Base-by-base conservation (phyloP, 192 early-diverging fungal species). In the Gigaspora rosea region DNA sequence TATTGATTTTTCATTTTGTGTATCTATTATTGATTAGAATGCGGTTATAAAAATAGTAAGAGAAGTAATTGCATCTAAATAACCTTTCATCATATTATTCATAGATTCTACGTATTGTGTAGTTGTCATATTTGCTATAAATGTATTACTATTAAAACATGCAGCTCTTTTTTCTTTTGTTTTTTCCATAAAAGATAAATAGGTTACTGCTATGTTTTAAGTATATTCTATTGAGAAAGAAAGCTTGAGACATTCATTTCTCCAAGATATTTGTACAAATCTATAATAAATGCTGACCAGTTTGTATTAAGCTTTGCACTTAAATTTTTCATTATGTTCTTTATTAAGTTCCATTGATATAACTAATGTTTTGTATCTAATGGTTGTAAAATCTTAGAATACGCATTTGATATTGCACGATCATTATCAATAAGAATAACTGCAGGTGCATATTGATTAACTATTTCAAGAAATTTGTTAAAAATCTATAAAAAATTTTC, bases 311-410 rank as follows among this genome's bases (percentile, higher is more conserved):
- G 27, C 8, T 62, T 62, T 62, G 20, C 0, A n/a, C 8, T 1
- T 22, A 69, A 69, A 48, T 69, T 69, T 47, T 69, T 69, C 16
- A 69, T 69, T 3, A 69, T 22, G 0, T 69, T 69, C 48, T 69
- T 69, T 50, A 68, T 50, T 69, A 69, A 50, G 18, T 69, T 9
- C 41, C 27, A 69, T 50, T 50, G 65, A 67, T 48, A 67, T 35
- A 69, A 48, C 5, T 2, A 16, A 50, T 69, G 11, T 50, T 69
- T 69, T 47, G 16, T 50, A 16, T 16, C 16, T 8, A 47, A 49
- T 22, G n/a, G 66, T 50, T 47, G 2, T 47, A 69, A 69, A 47
- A 50, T 18, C 33, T 48, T 47, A 20, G 7, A 48, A n/a, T 20
- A 48, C 15, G 66, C 66, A 50, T 50, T 69, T 50, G 41, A 12